Base-by-base conservation (phyloP, 768 basidiomycete genomes). In the Russula ochroleuca region DNA sequence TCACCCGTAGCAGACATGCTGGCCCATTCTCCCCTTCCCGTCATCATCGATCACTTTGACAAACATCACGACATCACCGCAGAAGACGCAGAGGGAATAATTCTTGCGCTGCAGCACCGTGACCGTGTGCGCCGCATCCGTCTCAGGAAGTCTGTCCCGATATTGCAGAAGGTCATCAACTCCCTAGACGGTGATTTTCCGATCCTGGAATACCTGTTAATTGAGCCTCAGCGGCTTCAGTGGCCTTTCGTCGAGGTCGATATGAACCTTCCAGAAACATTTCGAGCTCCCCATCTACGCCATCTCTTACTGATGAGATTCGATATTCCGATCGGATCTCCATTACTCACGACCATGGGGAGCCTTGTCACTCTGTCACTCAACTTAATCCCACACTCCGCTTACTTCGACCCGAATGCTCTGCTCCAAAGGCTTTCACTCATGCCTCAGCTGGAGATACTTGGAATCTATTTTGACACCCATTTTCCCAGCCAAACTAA, bases 121-220 rank as follows among this genome's bases (percentile, higher is more conserved):
- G 41, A 43, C 19, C 55, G 55, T 19, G 41, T 56, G 37, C 53
- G 28, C 38, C 37, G 38, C 38, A 55, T 55, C 38, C 37, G 37
- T 35, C 21, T 55, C 31, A 5, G 8, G 21, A 3, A 25, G 21
- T 15, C 53, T 17, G 14, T 17, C 25, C 3, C 21, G 21, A 55
- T 17, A 17, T 19, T 55, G 23, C 37, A 25, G 37, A 55, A 19
- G 21, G 5, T 55, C 38, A 17, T 55, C 15, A 13, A 2, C 11
- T 37, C 38, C 14, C 23, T 55, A 6, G 14, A 40, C 23, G 38
- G 40, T 5, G 14, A 40, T 25, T 55, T 25, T 25, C 53, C 38
- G 14, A 40, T 40, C 7, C 23, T 55, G 37, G 53, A 55, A 23
- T 40, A 5, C 38, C 14, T 55, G 21, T 40, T 2, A 10, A 40